Evolutionary conservation across 352 stramenopile species (phyloP), one percentile per base, ranked within the genome.

Genomic region (Globisporangium canariense): DNA sequence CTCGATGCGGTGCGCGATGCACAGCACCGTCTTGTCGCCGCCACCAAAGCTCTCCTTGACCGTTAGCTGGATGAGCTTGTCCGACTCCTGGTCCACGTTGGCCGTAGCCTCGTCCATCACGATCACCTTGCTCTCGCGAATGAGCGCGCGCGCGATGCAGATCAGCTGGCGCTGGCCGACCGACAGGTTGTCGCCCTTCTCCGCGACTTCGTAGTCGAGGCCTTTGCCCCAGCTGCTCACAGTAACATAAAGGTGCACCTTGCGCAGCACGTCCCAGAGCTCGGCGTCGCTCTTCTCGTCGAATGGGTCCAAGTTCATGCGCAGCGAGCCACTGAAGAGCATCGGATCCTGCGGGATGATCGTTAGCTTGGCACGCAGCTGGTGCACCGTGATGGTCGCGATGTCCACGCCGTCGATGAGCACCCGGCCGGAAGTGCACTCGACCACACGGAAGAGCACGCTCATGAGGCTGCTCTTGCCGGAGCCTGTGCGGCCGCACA

Each of bases 91-190:
- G 74, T 98, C 93, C 5, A 98, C 86, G 59, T 68, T 89, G 36
- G 86, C 80, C n/a, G 96, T 98, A n/a, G 94, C 95, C 74, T 99
- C 96, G 74, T 99, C 96, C 34, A 99, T 60, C n/a, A 98, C 74
- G n/a, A 99, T 56, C 46, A 82, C 66, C 30, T 91, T 89, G 7
- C 81, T 77, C 43, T 96, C 84, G 10, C 84, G 76, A 2, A 99
- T 58, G 9, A 99, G 64, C 18, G 92, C 96, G 54, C 96, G 80
- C 13, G 93, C 95, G 62, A 99, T 98, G 69, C 95, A 98, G 0
- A 99, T 45, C 7, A 98, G 73, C 71, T 98, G 96, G 11, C 94
- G 69, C 75, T 98, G 86, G 4, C 96, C 96, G 41, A 98, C 90
- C 43, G 79, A 97, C 34, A 98, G 93, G 72, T 98, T 98, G 40